Base-by-base conservation (phyloP, 1,139 yeast genomes). In the Waltiozyma solani region DNA sequence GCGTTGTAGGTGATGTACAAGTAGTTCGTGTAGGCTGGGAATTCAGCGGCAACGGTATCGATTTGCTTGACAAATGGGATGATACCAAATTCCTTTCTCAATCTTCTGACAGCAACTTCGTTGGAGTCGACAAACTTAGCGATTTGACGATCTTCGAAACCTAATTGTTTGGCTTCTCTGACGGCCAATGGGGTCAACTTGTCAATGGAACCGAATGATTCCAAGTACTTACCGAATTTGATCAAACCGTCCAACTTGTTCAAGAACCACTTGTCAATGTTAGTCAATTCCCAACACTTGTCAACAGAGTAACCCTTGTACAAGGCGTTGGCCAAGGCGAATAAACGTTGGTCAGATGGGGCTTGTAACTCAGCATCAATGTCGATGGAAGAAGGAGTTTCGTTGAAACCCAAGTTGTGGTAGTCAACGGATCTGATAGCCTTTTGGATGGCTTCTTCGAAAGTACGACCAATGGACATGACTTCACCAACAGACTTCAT, bases 401-500 rank as follows among this genome's bases (percentile, higher is more conserved):
- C 75, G 60, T 79, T 84, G 77, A 93, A 93, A 43, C 98, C 98
- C 53, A 87, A 69, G 68, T 91, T 89, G 51, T 84, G 89, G 62
- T 89, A 89, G 59, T 91, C 98, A 34, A 95, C 86, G 14, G 96
- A 87, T 64, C 98, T 78, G 50, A 91, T 89, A 41, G 97, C 98
- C 67, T 91, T 91, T 67, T 91, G 98, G 48, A 91, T 85, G 32
- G 98, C 95, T 63, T 91, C 98, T 64, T 91, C 98, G 52, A 91
- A 91, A 14, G 95, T 91, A 64, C 98, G 76, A 59, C 98, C 98
- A 60, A 91, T 87, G 48, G 94, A 76, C 98, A 91, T 91, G 42
- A 91, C 98, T 65, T 91, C 98, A 70, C 98, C 98, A 45, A 91
- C 98, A 49, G 96, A 87, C 66, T 91, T 91, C 98, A 91, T 91